Evolutionary conservation across 2,329 filamentous ascomycete species (phyloP).

Genomic region (Exophiala calicioides): DNA sequence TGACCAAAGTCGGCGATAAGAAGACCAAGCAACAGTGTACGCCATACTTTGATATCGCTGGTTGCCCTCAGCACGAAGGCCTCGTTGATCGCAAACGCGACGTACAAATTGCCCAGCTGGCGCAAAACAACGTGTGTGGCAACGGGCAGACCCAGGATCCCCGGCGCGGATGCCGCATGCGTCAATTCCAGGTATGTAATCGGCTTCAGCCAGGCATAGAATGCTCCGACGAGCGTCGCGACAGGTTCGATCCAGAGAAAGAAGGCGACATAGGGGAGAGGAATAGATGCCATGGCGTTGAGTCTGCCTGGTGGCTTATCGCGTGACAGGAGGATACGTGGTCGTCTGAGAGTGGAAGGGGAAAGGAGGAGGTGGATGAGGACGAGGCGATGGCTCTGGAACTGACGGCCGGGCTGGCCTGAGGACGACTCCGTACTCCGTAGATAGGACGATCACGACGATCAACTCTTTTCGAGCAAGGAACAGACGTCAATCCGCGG

Average conservation of each 20-base stretch:
- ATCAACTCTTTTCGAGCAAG: too few species aligned
- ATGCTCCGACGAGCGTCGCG: conserved; percentile 55
- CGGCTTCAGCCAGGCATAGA: conserved; percentile 55
- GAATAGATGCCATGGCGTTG: conserved; percentile 53
- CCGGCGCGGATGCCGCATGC: conserved; percentile 54
- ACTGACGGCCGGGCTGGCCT: too few species aligned
- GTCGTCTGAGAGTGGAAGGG: too few species aligned
- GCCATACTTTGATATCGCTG: conserved; percentile 69
- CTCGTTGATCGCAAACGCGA: conserved; percentile 76
- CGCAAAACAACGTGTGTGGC: conserved; percentile 68
- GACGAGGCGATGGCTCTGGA: too few species aligned
- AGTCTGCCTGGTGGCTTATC: conserved; percentile 1
- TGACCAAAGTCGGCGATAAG: conserved; percentile 77
- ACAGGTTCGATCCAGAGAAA: conserved; percentile 72
- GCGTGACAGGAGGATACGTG: too few species aligned
- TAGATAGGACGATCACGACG: too few species aligned
- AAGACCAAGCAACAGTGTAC: conserved; percentile 64
- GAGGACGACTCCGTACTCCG: too few species aligned
- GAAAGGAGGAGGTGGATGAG: too few species aligned
- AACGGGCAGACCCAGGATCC: conserved; percentile 50
- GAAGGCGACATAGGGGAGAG: conserved; percentile 67
- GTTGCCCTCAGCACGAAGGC: conserved; percentile 72
- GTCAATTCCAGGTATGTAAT: conserved; percentile 65
- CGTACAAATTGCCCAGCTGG: conserved; percentile 76
- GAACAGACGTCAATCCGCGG: too few species aligned